A percentile compares a stretch with the other conserved stretches of the same genome.
Evolutionary conservation across 164 flowering plant genomes (phyloP).

Genomic region (Piper betle): DNA sequence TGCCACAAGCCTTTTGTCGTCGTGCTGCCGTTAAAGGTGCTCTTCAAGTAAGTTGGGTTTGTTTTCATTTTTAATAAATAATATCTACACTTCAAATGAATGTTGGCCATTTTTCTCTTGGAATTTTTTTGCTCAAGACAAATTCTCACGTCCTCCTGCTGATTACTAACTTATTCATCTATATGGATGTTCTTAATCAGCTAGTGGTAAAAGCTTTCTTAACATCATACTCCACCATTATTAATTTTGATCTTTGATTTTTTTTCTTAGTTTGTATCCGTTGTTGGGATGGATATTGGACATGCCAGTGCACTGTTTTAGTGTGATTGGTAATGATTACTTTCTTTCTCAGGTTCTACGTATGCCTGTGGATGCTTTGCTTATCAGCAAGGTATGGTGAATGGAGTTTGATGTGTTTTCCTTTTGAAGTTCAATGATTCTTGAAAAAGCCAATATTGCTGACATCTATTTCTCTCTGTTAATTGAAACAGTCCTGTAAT

Average conservation of each 20-base stretch:
- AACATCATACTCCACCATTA: no score
- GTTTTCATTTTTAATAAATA: not conserved
- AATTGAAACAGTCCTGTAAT: not conserved
- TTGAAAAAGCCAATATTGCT: not conserved
- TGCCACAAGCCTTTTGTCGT: slow-evolving; percentile 88
- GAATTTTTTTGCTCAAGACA: not conserved
- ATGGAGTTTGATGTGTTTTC: not conserved
- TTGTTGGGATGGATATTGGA: no score
- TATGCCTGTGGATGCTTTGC: slow-evolving; percentile 62
- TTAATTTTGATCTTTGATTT: no score
- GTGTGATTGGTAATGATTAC: no score
- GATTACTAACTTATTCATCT: not conserved
- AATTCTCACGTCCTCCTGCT: not conserved
- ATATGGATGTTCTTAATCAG: not conserved
- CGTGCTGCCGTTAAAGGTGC: slow-evolving; percentile 98
- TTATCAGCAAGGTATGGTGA: slow-evolving; percentile 51
- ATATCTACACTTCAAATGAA: not conserved
- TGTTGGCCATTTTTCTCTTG: not conserved
- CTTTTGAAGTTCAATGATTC: not conserved
- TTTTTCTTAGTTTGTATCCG: no score
- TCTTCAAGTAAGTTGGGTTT: slow-evolving; percentile 42
- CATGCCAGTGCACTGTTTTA: no score
- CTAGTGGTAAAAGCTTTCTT: no score
- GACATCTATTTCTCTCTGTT: not conserved
- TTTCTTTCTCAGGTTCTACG: slow-evolving; percentile 50